phyloP scores from a whole-genome alignment of 345 rosid species.

The Leavenworthia alabamica region DNA sequence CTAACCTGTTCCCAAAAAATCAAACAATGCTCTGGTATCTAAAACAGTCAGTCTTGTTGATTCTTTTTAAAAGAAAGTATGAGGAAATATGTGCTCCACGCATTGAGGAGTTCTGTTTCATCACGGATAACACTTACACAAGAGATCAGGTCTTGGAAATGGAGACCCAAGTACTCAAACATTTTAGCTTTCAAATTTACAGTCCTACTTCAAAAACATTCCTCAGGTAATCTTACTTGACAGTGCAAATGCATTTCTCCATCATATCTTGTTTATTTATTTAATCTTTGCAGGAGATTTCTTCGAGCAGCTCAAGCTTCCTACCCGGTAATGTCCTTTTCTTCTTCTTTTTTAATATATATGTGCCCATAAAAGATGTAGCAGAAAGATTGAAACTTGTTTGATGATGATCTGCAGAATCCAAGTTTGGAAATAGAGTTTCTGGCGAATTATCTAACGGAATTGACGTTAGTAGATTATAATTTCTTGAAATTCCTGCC shows the following conservation, averaged over 20 bases:
- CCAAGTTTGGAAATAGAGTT: constrained; percentile 66
- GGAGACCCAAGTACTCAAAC: constrained; percentile 65
- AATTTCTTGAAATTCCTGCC: constrained; percentile 64
- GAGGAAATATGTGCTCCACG: constrained; percentile 87
- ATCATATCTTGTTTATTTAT: neutral
- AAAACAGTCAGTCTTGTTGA: constrained; percentile 17
- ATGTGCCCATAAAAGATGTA: neutral
- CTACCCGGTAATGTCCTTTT: constrained; percentile 44
- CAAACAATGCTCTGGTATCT: constrained; percentile 3
- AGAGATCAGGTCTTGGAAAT: constrained; percentile 63
- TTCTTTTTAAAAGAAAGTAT: constrained; percentile 49
- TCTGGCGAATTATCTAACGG: constrained; percentile 73
- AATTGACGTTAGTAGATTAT: constrained; percentile 60
- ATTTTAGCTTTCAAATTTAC: constrained; percentile 60
- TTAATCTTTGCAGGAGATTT: constrained; percentile 62
- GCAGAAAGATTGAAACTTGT: constrained; percentile 17
- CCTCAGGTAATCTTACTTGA: constrained; percentile 49
- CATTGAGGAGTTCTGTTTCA: constrained; percentile 85
- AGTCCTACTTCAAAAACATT: constrained; percentile 77
- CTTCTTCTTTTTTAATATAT: no score
- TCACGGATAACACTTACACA: constrained; percentile 80
- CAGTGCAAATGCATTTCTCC: neutral
- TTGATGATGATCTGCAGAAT: constrained; percentile 44
- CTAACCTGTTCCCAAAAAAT: neutral
- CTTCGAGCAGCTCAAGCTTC: constrained; percentile 82